Percentiles rank a stretch among this genome's conserved stretches.
Evolutionary conservation across 2,329 filamentous ascomycete genomes (phyloP).

Genomic region (Penicillium glabrum): DNA sequence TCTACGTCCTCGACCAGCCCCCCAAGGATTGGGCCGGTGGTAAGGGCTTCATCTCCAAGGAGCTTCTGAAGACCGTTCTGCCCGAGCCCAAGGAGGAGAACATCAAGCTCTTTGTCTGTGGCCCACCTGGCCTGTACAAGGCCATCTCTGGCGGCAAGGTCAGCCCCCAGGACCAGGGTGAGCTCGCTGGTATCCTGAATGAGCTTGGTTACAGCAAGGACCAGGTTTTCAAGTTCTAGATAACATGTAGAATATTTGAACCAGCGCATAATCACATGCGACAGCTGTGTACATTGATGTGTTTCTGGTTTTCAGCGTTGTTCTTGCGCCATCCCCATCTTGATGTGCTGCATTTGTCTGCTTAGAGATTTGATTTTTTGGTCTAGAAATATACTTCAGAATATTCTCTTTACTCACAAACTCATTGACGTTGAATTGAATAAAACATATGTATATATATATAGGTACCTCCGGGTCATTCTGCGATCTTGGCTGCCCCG

Average conservation of each 20-base stretch:
- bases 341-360: neutral
- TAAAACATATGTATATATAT: neutral
- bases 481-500: neutral
- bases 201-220: conserved; percentile 82
- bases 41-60: conserved; percentile 83
- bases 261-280: neutral
- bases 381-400: neutral
- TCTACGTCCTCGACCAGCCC: conserved; percentile 87
- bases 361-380: neutral
- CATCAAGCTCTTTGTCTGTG: conserved; percentile 96
- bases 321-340: neutral
- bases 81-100: conserved; percentile 89
- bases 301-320: conserved; percentile 10
- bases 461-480: neutral
- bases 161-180: conserved; percentile 91
- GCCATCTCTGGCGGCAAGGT: conserved; percentile 86
- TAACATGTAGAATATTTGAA: conserved; percentile 16
- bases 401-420: neutral
- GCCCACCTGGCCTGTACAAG: conserved; percentile 90
- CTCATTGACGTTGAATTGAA: neutral
- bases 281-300: conserved; percentile 17
- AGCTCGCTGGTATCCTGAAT: conserved; percentile 76
- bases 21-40: conserved; percentile 74
- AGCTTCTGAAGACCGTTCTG: conserved; percentile 89
- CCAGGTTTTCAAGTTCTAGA: conserved; percentile 93